Base-by-base conservation (phyloP, 495 filamentous ascomycete genomes). In the Rhizodiscina lignyota region DNA sequence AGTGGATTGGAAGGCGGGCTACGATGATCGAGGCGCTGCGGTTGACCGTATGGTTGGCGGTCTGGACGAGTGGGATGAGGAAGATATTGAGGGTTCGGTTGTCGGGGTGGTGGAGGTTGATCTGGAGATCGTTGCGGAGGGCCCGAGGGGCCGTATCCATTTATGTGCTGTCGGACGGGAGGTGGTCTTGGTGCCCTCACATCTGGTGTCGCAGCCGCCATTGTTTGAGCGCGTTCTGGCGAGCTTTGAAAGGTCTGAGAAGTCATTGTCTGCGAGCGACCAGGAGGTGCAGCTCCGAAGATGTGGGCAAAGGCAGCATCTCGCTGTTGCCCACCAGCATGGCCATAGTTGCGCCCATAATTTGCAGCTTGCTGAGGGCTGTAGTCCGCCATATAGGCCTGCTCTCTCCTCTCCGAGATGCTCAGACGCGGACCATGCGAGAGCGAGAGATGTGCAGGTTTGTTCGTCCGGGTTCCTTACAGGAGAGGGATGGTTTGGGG, bases 231-330 rank as follows among this genome's bases (percentile, higher is more conserved):
- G n/a, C n/a, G n/a, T n/a, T 6, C 30, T 12, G 17, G 16, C 20
- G 33, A 35, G 24, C 8, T 35, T 74, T 60, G 29, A 76, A 75
- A 34, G 77, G 67, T 53, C 39, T 72, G 61, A 35, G 79, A 80
- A 34, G 77, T 75, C 81, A 93, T 92, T 17, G 84, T 93, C 38
- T 91, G 78, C 21, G 84, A 78, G 47, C 86, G 72, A 13, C 87
- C 85, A 30, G 81, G 83, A 32, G 81, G 83, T 33, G 80, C 71
- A 49, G 74, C 73, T 42, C 89, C 89, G 50, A 99, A 99, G 47
- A 99, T 99, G 59, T 85, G 83, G 37, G 80, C 82, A 58, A 91
- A 97, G 22, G 86, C 89, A 48, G 82, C 84, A 68, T 97, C 87
- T 59, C 89, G 75, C 58, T 91, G 82, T 48, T 69, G 66, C 51